Conservation (phyloP, 768 basidiomycete genomes). For the Tulasnella sp. region DNA sequence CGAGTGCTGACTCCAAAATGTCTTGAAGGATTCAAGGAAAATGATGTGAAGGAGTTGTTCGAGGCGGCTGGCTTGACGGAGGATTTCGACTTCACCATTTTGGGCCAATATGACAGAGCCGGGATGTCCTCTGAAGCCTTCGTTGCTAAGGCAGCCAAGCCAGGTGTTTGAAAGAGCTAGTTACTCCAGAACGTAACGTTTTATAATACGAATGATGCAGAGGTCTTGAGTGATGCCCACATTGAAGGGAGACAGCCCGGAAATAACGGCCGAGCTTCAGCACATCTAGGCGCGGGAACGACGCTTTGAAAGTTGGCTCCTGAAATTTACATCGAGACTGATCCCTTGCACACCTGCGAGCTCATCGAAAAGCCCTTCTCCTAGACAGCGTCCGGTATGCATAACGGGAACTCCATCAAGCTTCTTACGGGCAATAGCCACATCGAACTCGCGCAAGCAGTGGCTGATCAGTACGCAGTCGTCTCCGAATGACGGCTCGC, state of each 20-base stretch:
- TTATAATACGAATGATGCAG: not conserved
- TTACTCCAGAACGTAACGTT: not conserved
- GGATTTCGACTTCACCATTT: not conserved
- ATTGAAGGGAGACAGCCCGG: not conserved
- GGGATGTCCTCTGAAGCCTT: not conserved
- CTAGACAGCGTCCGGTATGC: slow-evolving; percentile 24
- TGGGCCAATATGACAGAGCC: not conserved
- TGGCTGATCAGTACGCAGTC: slow-evolving; percentile 92
- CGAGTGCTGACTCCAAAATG: not conserved
- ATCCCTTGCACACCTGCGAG: not conserved
- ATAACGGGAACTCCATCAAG: slow-evolving; percentile 36
- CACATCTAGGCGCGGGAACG: not conserved
- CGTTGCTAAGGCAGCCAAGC: not conserved
- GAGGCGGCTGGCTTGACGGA: slow-evolving; percentile 50
- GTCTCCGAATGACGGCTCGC: slow-evolving; percentile 20
- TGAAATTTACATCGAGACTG: slow-evolving; percentile 2
- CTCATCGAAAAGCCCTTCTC: not conserved
- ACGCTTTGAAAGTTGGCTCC: not conserved
- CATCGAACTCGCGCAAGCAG: slow-evolving; percentile 90
- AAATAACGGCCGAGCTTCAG: not conserved
- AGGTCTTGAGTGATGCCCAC: not conserved
- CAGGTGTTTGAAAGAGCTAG: not conserved
- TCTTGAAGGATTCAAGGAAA: slow-evolving; percentile 49
- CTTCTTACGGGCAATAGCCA: slow-evolving; percentile 65
- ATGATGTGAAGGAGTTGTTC: slow-evolving; percentile 49